A percentile compares a stretch with the other conserved stretches of the same genome.
phyloP scores from a whole-genome alignment of 768 basidiomycete species.

The Sporobolomyces roseus region DNA sequence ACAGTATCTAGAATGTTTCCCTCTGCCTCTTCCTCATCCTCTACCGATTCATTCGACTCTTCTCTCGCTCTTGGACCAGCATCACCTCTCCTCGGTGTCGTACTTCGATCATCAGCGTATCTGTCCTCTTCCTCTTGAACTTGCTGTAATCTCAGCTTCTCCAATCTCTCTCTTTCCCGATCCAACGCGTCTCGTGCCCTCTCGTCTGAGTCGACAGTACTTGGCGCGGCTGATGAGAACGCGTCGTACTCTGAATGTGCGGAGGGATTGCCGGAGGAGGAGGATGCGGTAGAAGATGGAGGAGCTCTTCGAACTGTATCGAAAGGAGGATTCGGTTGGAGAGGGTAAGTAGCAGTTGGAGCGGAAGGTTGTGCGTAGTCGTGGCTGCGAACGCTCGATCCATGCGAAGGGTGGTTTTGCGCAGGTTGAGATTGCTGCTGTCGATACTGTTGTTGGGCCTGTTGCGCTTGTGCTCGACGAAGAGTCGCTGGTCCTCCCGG shows the following conservation, averaged over 20 bases:
- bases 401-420: no score
- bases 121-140: slow-evolving; percentile 7
- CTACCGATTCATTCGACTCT: slow-evolving; percentile 10
- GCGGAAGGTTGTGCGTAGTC: slow-evolving; percentile 14
- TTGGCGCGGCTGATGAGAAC: slow-evolving; percentile 14
- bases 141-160: slow-evolving; percentile 16
- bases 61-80: not conserved
- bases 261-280: not conserved
- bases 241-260: slow-evolving; percentile 38
- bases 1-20: slow-evolving; percentile 84
- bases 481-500: slow-evolving; percentile 43
- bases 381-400: slow-evolving; percentile 3
- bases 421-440: no score
- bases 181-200: slow-evolving; percentile 26
- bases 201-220: slow-evolving; percentile 1
- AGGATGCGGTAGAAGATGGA: not conserved
- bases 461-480: slow-evolving; percentile 10
- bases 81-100: not conserved
- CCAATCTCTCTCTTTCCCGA: slow-evolving; percentile 31
- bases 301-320: slow-evolving; percentile 25
- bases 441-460: no score
- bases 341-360: not conserved
- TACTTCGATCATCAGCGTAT: no score
- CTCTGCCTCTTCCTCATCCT: slow-evolving; percentile 44
- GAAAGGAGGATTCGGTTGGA: not conserved